A percentile compares a stretch with the other conserved stretches of the same genome.
Evolutionary conservation across 208 protist genomes (phyloP).

Genomic region (Wallacemonas collosoma): DNA sequence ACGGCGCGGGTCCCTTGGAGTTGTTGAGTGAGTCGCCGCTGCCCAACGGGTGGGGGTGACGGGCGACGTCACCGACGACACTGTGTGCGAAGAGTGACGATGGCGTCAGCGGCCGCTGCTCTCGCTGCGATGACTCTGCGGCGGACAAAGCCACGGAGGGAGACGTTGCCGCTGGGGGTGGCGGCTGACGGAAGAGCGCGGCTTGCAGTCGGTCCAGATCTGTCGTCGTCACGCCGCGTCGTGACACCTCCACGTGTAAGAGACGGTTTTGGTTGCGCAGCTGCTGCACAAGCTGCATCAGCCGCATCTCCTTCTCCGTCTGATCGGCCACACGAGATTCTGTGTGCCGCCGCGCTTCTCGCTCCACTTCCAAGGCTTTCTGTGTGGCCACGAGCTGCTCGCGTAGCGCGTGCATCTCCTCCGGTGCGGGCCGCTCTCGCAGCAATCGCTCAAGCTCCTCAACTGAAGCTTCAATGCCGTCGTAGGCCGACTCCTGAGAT

Average conservation of each 20-base stretch:
- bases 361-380: constrained; percentile 24
- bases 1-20: constrained; percentile 1
- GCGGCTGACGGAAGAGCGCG: constrained; percentile 7
- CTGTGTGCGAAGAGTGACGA: background rate
- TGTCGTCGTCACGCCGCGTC: background rate
- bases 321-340: constrained; percentile 25
- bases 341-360: constrained; percentile 19
- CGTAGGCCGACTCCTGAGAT: constrained; percentile 4
- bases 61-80: too few relatives aligned
- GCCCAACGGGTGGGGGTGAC: too few relatives aligned
- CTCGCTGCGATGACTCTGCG: background rate
- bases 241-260: constrained; percentile 33
- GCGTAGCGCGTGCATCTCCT: constrained; percentile 20
- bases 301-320: constrained; percentile 28
- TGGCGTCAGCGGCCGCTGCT: background rate
- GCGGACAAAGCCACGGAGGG: background rate
- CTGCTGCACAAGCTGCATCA: constrained; percentile 20
- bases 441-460: constrained; percentile 18
- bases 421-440: constrained; percentile 9
- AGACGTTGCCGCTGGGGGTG: background rate
- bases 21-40: too few relatives aligned
- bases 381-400: constrained; percentile 16
- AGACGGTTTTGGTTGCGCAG: constrained; percentile 36
- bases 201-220: constrained; percentile 13
- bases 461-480: constrained; percentile 13